phyloP scores from a whole-genome alignment of 2,329 filamentous ascomycete species.

The Metarhizium rileyi region DNA sequence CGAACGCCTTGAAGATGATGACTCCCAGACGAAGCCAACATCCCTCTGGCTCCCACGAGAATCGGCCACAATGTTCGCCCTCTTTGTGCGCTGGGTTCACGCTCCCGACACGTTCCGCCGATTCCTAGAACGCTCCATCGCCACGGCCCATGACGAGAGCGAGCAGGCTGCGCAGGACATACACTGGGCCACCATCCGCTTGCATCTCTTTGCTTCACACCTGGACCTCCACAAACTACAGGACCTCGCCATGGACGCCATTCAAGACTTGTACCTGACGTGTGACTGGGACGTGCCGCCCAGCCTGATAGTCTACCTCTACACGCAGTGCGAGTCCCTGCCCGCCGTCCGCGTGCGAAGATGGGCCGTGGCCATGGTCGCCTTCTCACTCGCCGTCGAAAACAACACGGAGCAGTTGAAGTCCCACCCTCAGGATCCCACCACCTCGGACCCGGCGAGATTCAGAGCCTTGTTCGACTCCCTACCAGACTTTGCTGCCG shows the following conservation, averaged over 20 bases:
- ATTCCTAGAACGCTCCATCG: constrained; percentile 33
- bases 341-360: constrained; percentile 43
- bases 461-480: constrained; percentile 34
- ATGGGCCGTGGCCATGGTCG: constrained; percentile 52
- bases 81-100: constrained; percentile 45
- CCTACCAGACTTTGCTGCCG: constrained; percentile 36
- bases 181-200: constrained; percentile 46
- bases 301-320: constrained; percentile 40
- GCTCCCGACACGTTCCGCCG: constrained; percentile 30
- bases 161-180: constrained; percentile 27
- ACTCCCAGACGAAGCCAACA: constrained; percentile 17
- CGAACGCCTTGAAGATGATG: constrained; percentile 30
- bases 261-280: constrained; percentile 49
- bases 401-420: constrained; percentile 15
- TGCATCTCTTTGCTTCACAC: constrained; percentile 47
- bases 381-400: constrained; percentile 39
- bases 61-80: constrained; percentile 40
- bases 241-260: constrained; percentile 46
- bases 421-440: constrained; percentile 19
- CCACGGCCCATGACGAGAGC: constrained; percentile 18
- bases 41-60: constrained; percentile 35
- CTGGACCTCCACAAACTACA: constrained; percentile 41
- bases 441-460: constrained; percentile 20
- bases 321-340: constrained; percentile 40
- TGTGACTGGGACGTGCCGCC: constrained; percentile 49